These are phyloP conservation scores for Rheum nobile DNA, from an alignment of 148 eudicot species.

Conservation along the genomic window DNA sequence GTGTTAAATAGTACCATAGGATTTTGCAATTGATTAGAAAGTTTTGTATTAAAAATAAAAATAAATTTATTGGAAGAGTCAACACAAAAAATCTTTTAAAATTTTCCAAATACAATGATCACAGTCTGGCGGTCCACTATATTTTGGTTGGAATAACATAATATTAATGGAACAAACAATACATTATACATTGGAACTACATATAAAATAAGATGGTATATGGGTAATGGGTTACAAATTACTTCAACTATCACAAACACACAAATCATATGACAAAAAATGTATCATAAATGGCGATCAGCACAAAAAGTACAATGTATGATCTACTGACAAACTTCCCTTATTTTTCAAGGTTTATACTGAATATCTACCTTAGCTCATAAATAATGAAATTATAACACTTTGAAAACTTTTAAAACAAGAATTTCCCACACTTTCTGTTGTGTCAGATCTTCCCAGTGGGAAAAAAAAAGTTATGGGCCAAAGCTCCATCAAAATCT, in stretches of 20 bases:
- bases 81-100: background rate
- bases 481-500: background rate
- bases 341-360: background rate
- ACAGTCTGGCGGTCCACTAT: slow-evolving; percentile 2
- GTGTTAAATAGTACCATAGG: background rate
- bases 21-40: background rate
- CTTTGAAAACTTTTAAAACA: too few relatives aligned
- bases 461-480: background rate
- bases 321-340: background rate
- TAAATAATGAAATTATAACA: too few relatives aligned
- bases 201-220: background rate
- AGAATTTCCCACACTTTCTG: background rate
- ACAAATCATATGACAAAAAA: background rate
- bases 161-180: background rate
- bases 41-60: background rate
- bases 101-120: background rate
- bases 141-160: background rate
- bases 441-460: background rate
- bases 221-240: background rate
- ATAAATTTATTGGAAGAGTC: background rate
- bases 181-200: background rate
- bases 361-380: too few relatives aligned
- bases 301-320: background rate
- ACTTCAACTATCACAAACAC: background rate
- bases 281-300: background rate